These are phyloP conservation scores for Ilyonectria robusta DNA, from an alignment of 2,329 filamentous ascomycete genomes.

Conservation along the genomic window DNA sequence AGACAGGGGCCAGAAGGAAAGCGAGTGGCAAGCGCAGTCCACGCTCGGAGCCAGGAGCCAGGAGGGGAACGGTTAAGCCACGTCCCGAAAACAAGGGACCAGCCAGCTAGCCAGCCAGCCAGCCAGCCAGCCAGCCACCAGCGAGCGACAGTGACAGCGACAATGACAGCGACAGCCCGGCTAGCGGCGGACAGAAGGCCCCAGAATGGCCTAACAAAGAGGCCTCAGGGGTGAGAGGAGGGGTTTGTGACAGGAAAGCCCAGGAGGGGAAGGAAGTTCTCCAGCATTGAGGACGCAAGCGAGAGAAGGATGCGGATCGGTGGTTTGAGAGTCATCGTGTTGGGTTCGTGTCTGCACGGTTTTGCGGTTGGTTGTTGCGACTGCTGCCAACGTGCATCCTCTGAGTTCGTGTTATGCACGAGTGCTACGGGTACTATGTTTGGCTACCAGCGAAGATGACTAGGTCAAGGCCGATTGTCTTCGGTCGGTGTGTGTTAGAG, in stretches of 20 bases:
- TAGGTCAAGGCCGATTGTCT: slow-evolving; percentile 8
- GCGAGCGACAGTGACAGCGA: slow-evolving; percentile 2
- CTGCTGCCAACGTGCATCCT: background rate
- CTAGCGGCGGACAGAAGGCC: slow-evolving; percentile 18
- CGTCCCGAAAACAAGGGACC: background rate
- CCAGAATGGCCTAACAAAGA: slow-evolving; percentile 7
- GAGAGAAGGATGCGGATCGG: slow-evolving; percentile 11
- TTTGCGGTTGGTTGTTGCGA: background rate
- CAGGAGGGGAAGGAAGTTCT: too few relatives aligned
- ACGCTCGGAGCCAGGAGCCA: slow-evolving; percentile 1
- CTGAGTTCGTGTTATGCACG: background rate
- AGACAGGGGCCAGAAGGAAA: slow-evolving; percentile 10
- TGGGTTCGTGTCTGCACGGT: slow-evolving; percentile 1
- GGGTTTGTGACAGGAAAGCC: slow-evolving; percentile 4
- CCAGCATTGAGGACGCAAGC: slow-evolving; percentile 1
- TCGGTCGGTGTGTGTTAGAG: slow-evolving; percentile 23
- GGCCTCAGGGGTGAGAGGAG: slow-evolving; percentile 2
- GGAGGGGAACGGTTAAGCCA: background rate
- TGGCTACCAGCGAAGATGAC: slow-evolving; percentile 3
- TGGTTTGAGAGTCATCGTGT: background rate
- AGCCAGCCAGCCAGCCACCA: background rate
- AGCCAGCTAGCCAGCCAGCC: background rate
- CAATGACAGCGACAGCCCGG: slow-evolving; percentile 5
- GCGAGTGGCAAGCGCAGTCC: slow-evolving; percentile 19
- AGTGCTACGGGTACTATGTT: background rate